These are phyloP conservation scores for Colletotrichum truncatum DNA, from an alignment of 2,329 filamentous ascomycete species.

Conservation along the genomic window DNA sequence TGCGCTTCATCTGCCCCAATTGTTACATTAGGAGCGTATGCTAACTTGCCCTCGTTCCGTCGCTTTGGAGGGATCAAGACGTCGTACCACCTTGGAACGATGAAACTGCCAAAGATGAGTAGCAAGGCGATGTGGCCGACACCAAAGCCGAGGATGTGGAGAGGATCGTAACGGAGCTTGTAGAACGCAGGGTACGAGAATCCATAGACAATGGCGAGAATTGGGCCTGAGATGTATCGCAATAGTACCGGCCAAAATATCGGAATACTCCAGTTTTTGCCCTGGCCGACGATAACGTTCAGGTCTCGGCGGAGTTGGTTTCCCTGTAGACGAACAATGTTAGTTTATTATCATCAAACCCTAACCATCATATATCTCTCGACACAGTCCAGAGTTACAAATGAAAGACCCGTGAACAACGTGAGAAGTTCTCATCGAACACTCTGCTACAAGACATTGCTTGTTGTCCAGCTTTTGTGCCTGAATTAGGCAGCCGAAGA, in stretches of 20 bases:
- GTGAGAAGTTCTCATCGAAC: too few species aligned
- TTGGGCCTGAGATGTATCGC: constrained; percentile 58
- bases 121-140: constrained; percentile 57
- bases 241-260: constrained; percentile 58
- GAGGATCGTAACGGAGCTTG: constrained; percentile 55
- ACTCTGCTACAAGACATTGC: too few species aligned
- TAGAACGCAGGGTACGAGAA: constrained; percentile 62
- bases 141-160: constrained; percentile 59
- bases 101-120: constrained; percentile 55
- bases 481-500: too few species aligned
- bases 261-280: constrained; percentile 66
- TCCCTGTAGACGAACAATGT: constrained; percentile 48
- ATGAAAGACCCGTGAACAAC: too few species aligned
- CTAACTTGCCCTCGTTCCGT: constrained; percentile 52
- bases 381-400: too few species aligned
- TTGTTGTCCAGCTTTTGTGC: too few species aligned
- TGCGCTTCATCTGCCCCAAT: constrained; percentile 29
- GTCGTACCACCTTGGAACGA: constrained; percentile 63
- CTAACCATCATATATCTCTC: too few species aligned
- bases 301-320: constrained; percentile 65
- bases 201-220: constrained; percentile 60
- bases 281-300: constrained; percentile 61
- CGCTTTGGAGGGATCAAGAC: constrained; percentile 58
- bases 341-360: too few species aligned
- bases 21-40: constrained; percentile 32